Percentiles rank a stretch among this genome's conserved stretches.
Conservation (phyloP, 2,329 filamentous ascomycete species). For the Hypoxylon sp. region DNA sequence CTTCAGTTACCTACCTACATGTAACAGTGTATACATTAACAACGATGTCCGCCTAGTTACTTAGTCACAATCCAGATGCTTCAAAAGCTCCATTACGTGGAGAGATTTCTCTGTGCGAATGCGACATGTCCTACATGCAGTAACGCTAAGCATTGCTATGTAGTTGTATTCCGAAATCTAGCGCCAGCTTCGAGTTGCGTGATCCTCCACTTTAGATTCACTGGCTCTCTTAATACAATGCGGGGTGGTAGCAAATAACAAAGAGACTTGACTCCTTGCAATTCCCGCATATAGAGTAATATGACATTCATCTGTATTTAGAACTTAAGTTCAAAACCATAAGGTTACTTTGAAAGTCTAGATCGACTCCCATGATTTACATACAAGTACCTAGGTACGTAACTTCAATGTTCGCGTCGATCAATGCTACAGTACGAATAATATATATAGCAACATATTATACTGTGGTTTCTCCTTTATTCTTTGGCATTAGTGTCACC, state of each 20-base stretch:
- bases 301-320: not conserved
- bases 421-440: constrained; percentile 3
- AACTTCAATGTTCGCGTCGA: too few species aligned
- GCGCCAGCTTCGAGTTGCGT: not conserved
- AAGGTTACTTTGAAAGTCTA: constrained; percentile 9
- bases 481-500: not conserved
- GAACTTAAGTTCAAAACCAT: not conserved
- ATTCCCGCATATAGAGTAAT: not conserved
- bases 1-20: not conserved
- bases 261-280: not conserved
- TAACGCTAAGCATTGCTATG: constrained; percentile 1
- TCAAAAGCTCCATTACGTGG: too few species aligned
- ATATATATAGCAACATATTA: not conserved
- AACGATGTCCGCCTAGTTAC: not conserved
- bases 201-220: not conserved
- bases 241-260: not conserved
- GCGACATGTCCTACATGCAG: not conserved
- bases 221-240: not conserved
- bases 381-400: not conserved
- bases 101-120: constrained; percentile 1
- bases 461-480: constrained; percentile 6
- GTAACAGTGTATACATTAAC: not conserved
- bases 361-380: not conserved
- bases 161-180: not conserved
- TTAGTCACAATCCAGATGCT: not conserved